phyloP scores from a whole-genome alignment of 2,329 filamentous ascomycete genomes.

The Lecanosticta acicola region DNA sequence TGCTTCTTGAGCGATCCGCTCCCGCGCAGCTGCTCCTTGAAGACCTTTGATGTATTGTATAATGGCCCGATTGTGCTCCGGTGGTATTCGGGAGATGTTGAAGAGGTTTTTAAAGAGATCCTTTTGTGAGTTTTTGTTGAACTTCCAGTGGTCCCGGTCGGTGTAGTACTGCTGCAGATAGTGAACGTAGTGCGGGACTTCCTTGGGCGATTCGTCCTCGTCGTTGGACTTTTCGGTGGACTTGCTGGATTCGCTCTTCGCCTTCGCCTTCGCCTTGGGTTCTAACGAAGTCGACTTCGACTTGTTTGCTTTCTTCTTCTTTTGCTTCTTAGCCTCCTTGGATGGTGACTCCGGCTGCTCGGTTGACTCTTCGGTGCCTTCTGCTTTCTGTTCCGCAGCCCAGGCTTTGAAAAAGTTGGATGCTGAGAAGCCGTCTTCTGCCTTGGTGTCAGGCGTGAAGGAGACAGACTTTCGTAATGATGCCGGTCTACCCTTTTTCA shows the following conservation, averaged over 20 bases:
- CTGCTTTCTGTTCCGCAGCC: constrained; percentile 26
- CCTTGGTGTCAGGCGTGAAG: constrained; percentile 60
- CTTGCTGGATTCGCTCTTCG: neutral
- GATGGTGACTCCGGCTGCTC: constrained; percentile 16
- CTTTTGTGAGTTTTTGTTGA: constrained; percentile 89
- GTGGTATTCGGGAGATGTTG: constrained; percentile 64
- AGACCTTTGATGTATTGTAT: constrained; percentile 73
- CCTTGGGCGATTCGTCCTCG: constrained; percentile 1
- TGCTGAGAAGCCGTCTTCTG: constrained; percentile 50
- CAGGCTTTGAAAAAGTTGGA: constrained; percentile 50
- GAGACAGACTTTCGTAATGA: constrained; percentile 52
- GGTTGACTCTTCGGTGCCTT: constrained; percentile 21
- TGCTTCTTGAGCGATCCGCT: constrained; percentile 62
- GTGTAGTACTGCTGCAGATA: constrained; percentile 74
- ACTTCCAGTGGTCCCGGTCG: constrained; percentile 74
- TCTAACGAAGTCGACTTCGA: constrained; percentile 21
- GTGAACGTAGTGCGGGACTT: constrained; percentile 56
- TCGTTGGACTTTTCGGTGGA: constrained; percentile 5
- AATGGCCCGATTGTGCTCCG: constrained; percentile 62
- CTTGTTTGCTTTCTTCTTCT: constrained; percentile 32
- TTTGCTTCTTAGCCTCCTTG: constrained; percentile 21
- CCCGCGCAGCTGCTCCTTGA: constrained; percentile 63
- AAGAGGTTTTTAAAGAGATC: constrained; percentile 79
- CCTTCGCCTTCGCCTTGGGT: no score
- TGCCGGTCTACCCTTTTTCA: neutral